Base-by-base conservation (phyloP, 1,284 basidiomycete species). In the Malassezia brasiliensis region DNA sequence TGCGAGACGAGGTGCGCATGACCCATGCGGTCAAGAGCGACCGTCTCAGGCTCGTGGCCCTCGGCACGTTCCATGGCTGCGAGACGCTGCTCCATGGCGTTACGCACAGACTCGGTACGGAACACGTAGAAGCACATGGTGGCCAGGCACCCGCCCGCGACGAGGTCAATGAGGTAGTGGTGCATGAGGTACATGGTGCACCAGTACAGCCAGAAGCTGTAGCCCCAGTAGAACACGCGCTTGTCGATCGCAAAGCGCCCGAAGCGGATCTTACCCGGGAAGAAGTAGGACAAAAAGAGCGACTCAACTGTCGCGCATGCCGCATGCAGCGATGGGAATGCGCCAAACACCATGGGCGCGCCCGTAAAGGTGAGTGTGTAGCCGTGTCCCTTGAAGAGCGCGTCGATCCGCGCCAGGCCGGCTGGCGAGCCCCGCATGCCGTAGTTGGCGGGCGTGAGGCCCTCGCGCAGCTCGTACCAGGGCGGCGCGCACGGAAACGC, bases 391-490 rank as follows among this genome's bases (percentile, higher is more conserved):
- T 85, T 82, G 76, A 98, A 90, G 42, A 96, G 79, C 22, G 82
- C 81, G 76, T 96, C 93, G 63, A 98, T 96, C 50, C 93, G 85
- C 11, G 86, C 84, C 7, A 98, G 82, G 1, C 93, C 93, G 14
- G 89, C 93, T 0, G 93, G 84, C 0, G 90, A 96, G 25, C 94
- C 68, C 45, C 83, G 83, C 81, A 94, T 91, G 48, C 78, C 78
- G 78, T 96, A 96, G 70, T 90, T 83, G 35, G 93, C 93, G 0
- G 93, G 93, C 0, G 88, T 93, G 31, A 96, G 82, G 2, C 94
- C 94, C 74, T 98, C 87, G 59, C 96, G 89, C 67, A 98, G 82
- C 74, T 98, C 94, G 76, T 98, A 98, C 94, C 81, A 83, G 15
- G 93, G 94, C 0, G 93, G 85, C 0, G 93, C 85, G 69, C 90